Percentiles rank a stretch among this genome's conserved stretches.
Evolutionary conservation across 345 rosid species (phyloP).

Genomic region (Gossypium sturtianum): DNA sequence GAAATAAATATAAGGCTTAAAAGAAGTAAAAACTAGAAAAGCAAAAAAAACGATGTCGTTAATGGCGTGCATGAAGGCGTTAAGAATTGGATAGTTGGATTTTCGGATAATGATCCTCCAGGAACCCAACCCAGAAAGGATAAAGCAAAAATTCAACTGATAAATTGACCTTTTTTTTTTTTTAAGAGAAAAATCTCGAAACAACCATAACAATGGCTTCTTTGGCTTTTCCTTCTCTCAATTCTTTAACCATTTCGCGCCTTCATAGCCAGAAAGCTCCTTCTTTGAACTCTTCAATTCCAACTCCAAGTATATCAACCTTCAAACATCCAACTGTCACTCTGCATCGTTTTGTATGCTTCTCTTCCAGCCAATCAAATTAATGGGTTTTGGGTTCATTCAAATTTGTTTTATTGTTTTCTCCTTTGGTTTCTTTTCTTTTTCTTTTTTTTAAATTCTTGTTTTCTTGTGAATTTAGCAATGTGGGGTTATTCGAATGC

Average conservation of each 20-base stretch:
- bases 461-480: slow-evolving; percentile 26
- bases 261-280: slow-evolving; percentile 12
- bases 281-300: slow-evolving; percentile 18
- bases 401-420: slow-evolving; percentile 5
- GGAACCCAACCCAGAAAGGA: background rate
- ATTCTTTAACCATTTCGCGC: slow-evolving; percentile 14
- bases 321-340: slow-evolving; percentile 11
- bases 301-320: slow-evolving; percentile 12
- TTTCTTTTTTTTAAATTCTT: background rate
- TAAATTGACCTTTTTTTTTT: background rate
- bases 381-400: background rate
- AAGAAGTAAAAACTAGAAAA: background rate
- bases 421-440: background rate
- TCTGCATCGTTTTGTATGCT: slow-evolving; percentile 24
- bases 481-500: slow-evolving; percentile 41
- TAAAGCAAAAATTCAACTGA: background rate
- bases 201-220: slow-evolving; percentile 27
- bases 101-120: background rate
- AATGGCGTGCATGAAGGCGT: background rate
- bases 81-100: background rate
- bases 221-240: slow-evolving; percentile 36
- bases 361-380: background rate
- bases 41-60: background rate
- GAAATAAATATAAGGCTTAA: too few relatives aligned
- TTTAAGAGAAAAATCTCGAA: background rate